phyloP scores from a whole-genome alignment of 495 filamentous ascomycete genomes.

The Penicillium paxilli region DNA sequence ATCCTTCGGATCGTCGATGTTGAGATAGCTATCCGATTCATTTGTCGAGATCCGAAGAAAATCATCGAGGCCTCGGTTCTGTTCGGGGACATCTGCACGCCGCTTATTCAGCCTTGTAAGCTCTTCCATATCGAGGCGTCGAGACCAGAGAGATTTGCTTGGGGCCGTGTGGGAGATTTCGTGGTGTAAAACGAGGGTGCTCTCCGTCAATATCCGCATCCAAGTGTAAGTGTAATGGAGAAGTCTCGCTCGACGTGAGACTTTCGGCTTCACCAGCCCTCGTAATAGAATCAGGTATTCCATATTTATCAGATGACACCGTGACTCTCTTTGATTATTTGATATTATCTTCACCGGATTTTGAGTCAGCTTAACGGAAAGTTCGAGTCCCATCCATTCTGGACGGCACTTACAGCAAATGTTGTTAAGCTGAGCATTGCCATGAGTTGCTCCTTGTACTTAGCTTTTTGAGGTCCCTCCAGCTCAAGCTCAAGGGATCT shows the following conservation, averaged over 20 bases:
- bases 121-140: not conserved
- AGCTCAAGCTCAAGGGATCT: constrained; percentile 30
- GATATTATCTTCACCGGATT: constrained; percentile 23
- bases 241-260: constrained; percentile 34
- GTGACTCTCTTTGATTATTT: constrained; percentile 30
- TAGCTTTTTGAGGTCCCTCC: constrained; percentile 30
- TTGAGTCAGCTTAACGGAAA: not conserved
- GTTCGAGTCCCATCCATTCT: no score
- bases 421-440: constrained; percentile 29
- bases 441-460: constrained; percentile 43
- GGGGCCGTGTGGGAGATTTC: constrained; percentile 22
- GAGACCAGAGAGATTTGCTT: constrained; percentile 3
- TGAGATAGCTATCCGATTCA: constrained; percentile 33
- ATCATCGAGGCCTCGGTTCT: constrained; percentile 29
- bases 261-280: constrained; percentile 26
- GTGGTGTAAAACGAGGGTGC: constrained; percentile 35
- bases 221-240: constrained; percentile 37
- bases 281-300: constrained; percentile 31
- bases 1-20: constrained; percentile 37
- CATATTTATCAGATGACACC: constrained; percentile 34
- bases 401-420: constrained; percentile 24
- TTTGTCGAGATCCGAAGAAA: constrained; percentile 30
- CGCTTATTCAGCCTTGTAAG: not conserved
- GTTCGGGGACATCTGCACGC: not conserved
- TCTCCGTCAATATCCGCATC: constrained; percentile 35